Conservation (phyloP, 768 basidiomycete genomes). For the Boletus vinaceobasis region DNA sequence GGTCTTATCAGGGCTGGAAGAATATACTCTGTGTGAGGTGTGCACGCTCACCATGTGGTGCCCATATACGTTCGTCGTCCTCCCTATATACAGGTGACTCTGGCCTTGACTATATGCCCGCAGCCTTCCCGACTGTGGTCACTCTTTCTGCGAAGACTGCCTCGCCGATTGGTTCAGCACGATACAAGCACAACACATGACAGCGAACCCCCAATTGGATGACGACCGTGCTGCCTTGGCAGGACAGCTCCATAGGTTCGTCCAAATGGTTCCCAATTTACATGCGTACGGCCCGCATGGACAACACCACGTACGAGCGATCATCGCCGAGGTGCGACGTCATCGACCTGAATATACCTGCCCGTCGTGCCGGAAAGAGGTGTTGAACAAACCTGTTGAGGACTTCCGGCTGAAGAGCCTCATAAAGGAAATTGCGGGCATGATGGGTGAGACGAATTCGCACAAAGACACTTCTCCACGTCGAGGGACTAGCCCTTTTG, state of each 20-base stretch:
- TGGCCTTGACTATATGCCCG: background rate
- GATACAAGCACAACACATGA: slow-evolving; percentile 47
- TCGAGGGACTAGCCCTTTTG: slow-evolving; percentile 37
- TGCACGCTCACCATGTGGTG: slow-evolving; percentile 63
- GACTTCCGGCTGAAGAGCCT: slow-evolving; percentile 60
- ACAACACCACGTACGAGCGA: slow-evolving; percentile 14
- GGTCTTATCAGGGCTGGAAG: slow-evolving; percentile 48
- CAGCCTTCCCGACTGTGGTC: slow-evolving; percentile 66
- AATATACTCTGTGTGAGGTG: slow-evolving; percentile 59
- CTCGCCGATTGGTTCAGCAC: slow-evolving; percentile 54
- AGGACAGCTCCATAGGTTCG: slow-evolving; percentile 14
- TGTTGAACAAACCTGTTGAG: slow-evolving; percentile 52
- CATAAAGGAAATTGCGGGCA: slow-evolving; percentile 46
- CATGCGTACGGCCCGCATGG: slow-evolving; percentile 15
- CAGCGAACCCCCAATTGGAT: slow-evolving; percentile 44
- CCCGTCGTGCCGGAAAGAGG: slow-evolving; percentile 57
- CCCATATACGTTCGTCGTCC: slow-evolving; percentile 55
- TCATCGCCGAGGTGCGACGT: slow-evolving; percentile 25
- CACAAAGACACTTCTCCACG: background rate
- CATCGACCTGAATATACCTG: slow-evolving; percentile 57
- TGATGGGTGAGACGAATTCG: slow-evolving; percentile 48
- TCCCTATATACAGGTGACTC: background rate
- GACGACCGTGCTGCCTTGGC: slow-evolving; percentile 24
- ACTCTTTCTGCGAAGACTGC: slow-evolving; percentile 64
- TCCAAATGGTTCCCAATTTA: slow-evolving; percentile 23